A percentile compares a stretch with the other conserved stretches of the same genome.
These are phyloP conservation scores for Eragrostis curvula DNA, from an alignment of 176 grass and related monocot genomes.

Conservation along the genomic window DNA sequence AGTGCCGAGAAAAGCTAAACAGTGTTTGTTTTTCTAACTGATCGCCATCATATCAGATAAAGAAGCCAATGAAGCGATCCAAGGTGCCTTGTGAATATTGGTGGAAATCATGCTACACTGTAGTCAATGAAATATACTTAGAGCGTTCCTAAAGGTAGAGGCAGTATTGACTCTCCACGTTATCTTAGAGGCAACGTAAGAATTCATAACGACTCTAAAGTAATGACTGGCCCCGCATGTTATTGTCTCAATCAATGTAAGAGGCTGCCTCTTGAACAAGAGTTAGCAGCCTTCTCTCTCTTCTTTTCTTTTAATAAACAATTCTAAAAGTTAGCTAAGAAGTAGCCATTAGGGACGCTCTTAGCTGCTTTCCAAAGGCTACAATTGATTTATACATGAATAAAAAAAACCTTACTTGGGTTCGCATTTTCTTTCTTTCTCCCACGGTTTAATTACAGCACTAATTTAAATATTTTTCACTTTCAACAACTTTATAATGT, in stretches of 20 bases:
- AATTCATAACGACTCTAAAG: too few species aligned
- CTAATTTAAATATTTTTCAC: not conserved
- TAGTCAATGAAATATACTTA: not conserved
- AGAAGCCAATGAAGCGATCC: constrained; percentile 9
- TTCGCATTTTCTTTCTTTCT: not conserved
- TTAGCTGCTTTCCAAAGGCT: not conserved
- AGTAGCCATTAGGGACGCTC: too few species aligned
- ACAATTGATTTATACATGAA: not conserved
- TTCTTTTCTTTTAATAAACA: too few species aligned
- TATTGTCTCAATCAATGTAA: too few species aligned
- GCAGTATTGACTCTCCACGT: too few species aligned
- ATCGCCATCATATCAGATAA: constrained; percentile 18
- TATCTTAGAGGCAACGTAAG: too few species aligned
- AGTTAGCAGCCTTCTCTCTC: too few species aligned
- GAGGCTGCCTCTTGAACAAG: too few species aligned
- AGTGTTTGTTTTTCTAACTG: not conserved
- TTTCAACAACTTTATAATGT: not conserved
- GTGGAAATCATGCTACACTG: not conserved
- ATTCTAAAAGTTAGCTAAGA: too few species aligned
- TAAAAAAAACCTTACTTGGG: not conserved
- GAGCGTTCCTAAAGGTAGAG: too few species aligned
- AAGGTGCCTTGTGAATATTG: not conserved
- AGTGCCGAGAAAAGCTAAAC: constrained; percentile 21
- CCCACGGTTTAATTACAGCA: not conserved
- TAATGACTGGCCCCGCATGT: too few species aligned